Evolutionary conservation across 768 basidiomycete genomes (phyloP).

Genomic region (Tephrocybe sp.): DNA sequence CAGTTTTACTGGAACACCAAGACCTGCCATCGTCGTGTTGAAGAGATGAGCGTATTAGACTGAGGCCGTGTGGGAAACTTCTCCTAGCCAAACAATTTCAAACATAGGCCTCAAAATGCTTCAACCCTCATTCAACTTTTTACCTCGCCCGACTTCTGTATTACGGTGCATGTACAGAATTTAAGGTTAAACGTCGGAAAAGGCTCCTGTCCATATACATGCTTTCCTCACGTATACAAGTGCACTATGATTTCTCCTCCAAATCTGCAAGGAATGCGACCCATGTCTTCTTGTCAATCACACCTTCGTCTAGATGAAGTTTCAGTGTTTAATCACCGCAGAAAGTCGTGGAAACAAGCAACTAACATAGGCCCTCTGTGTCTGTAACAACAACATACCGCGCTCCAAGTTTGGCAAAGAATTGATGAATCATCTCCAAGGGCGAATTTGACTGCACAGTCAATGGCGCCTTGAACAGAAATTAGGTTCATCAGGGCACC

Average conservation of each 20-base stretch:
- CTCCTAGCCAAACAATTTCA: conserved; percentile 19
- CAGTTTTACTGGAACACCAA: conserved; percentile 95
- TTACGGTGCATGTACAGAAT: too few relatives aligned
- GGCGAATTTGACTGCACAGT: conserved; percentile 84
- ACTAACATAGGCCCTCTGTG: conserved; percentile 76
- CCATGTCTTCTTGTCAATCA: conserved; percentile 95
- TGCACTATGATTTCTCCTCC: conserved; percentile 50
- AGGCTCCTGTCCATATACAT: background rate
- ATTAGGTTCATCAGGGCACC: background rate
- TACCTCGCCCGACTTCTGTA: too few relatives aligned
- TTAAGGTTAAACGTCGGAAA: too few relatives aligned
- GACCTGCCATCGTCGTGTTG: conserved; percentile 54
- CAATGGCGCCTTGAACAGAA: conserved; percentile 68
- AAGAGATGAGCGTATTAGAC: conserved; percentile 8
- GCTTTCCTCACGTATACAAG: background rate
- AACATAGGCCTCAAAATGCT: conserved; percentile 12
- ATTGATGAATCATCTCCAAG: conserved; percentile 88
- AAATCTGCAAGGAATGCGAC: conserved; percentile 80
- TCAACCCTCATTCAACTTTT: too few relatives aligned
- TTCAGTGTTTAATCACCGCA: background rate
- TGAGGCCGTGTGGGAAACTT: conserved; percentile 14
- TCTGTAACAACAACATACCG: conserved; percentile 87
- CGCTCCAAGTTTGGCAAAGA: conserved; percentile 93
- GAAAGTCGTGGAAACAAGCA: background rate
- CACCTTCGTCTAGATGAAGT: conserved; percentile 66